Evolutionary conservation across 768 basidiomycete species (phyloP).

Genomic region (Tulasnella sp.): DNA sequence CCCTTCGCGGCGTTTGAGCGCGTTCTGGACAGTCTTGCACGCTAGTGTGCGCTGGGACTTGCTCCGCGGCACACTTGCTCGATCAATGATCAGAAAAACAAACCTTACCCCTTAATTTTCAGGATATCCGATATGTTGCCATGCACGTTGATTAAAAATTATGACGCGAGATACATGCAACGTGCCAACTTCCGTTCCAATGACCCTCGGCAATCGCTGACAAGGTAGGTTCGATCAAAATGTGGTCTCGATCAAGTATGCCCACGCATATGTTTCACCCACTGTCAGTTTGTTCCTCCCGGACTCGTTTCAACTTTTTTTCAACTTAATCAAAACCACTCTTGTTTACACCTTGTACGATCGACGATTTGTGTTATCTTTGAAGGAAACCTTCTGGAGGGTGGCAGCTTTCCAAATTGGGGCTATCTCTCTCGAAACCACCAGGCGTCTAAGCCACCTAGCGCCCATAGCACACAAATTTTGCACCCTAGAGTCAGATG

Average conservation of each 20-base stretch:
- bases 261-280: too few relatives aligned
- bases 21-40: not conserved
- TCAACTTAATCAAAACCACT: too few relatives aligned
- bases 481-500: not conserved
- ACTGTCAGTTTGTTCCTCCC: too few relatives aligned
- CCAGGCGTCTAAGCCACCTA: not conserved
- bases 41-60: too few relatives aligned
- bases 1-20: not conserved
- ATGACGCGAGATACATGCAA: not conserved
- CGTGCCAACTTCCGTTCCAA: not conserved
- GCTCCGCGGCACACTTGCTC: not conserved
- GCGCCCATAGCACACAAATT: not conserved
- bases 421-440: not conserved
- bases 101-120: not conserved
- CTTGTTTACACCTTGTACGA: too few relatives aligned
- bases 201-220: too few relatives aligned
- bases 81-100: not conserved
- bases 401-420: not conserved
- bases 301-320: too few relatives aligned
- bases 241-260: too few relatives aligned
- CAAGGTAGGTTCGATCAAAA: too few relatives aligned
- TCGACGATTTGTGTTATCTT: too few relatives aligned
- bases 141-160: not conserved
- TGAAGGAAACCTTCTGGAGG: too few relatives aligned
- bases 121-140: not conserved